Conservation (phyloP, 208 protist genomes). For the Acanthamoeba healyi region DNA sequence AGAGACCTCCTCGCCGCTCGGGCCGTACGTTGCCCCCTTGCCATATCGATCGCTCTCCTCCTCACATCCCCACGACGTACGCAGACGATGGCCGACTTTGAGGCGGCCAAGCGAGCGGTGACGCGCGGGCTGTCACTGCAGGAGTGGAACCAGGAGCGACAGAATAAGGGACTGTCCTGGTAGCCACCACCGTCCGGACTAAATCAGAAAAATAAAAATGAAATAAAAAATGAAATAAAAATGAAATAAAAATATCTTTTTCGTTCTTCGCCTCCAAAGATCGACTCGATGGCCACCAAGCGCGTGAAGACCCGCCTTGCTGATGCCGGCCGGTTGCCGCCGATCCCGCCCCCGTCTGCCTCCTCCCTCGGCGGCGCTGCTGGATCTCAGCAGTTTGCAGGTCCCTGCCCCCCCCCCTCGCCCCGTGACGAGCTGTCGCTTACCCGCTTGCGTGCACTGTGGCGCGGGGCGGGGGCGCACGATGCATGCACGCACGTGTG, state of each 20-base stretch:
- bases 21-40: background rate
- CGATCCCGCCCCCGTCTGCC: no score
- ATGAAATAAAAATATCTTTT: background rate
- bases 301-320: background rate
- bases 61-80: background rate
- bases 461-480: no score
- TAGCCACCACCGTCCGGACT: no score
- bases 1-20: slow-evolving; percentile 17
- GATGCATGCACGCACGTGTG: background rate
- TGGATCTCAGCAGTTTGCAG: no score
- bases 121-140: slow-evolving; percentile 21
- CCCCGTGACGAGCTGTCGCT: no score
- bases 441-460: no score
- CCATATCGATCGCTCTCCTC: background rate
- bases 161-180: slow-evolving; percentile 1
- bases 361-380: no score
- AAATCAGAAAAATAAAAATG: background rate
- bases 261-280: background rate
- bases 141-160: slow-evolving; percentile 13
- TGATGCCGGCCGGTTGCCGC: background rate
- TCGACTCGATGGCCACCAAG: background rate
- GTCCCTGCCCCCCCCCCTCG: no score
- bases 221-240: background rate
- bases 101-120: background rate
- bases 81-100: slow-evolving; percentile 52